phyloP scores from a whole-genome alignment of 495 filamentous ascomycete species.

The Xylaria venustula region DNA sequence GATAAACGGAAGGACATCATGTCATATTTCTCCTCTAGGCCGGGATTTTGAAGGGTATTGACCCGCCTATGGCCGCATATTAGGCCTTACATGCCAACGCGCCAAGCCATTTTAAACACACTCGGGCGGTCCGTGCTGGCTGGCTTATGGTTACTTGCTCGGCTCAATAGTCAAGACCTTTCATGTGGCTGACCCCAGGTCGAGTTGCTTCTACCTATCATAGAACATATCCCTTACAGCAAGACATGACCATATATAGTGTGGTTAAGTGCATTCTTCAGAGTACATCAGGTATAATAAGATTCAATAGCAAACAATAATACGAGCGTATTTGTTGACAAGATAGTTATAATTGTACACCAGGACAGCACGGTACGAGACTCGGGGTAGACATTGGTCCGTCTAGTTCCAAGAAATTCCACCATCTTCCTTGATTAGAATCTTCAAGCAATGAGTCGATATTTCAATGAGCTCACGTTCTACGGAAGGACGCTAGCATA shows the following conservation, averaged over 20 bases:
- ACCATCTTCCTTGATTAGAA: slow-evolving; percentile 19
- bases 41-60: slow-evolving; percentile 42
- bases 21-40: slow-evolving; percentile 60
- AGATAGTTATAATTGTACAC: background rate
- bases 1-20: slow-evolving; percentile 61
- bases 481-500: slow-evolving; percentile 22
- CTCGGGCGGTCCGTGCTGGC: slow-evolving; percentile 3
- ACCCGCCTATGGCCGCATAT: slow-evolving; percentile 36
- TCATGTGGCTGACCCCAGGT: background rate
- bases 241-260: background rate
- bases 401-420: background rate
- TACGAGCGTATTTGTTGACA: background rate
- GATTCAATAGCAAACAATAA: background rate
- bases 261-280: background rate
- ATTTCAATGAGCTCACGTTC: slow-evolving; percentile 16
- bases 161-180: background rate
- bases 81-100: slow-evolving; percentile 31
- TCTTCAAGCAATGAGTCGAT: slow-evolving; percentile 11
- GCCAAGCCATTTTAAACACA: slow-evolving; percentile 26
- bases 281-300: background rate
- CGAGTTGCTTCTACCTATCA: background rate
- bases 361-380: background rate
- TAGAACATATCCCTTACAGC: background rate
- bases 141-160: background rate
- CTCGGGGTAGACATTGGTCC: background rate